Conservation (phyloP, 768 basidiomycete species). For the Pholiota conissans region DNA sequence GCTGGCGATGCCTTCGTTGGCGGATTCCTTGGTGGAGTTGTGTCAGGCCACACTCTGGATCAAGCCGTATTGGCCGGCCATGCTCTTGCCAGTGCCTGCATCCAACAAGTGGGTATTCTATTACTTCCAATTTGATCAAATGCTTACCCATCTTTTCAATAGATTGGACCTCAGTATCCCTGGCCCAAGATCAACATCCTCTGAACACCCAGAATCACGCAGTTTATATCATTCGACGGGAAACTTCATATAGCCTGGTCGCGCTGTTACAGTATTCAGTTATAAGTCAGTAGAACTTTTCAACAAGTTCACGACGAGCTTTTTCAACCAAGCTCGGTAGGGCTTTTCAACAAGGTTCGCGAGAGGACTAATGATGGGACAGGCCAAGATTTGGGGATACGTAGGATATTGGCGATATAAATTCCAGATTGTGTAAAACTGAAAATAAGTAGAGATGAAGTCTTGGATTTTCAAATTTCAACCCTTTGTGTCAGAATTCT, state of each 20-base stretch:
- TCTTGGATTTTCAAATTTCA: too few species aligned
- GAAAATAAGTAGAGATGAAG: background rate
- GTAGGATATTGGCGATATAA: background rate
- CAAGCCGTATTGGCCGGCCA: slow-evolving; percentile 86
- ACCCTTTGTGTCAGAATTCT: too few species aligned
- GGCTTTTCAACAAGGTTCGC: slow-evolving; percentile 4
- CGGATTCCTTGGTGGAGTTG: slow-evolving; percentile 87
- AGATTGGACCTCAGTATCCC: slow-evolving; percentile 54
- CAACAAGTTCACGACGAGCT: slow-evolving; percentile 5
- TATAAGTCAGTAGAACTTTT: background rate
- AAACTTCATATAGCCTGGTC: background rate
- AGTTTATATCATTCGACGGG: slow-evolving; percentile 1
- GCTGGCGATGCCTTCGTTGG: slow-evolving; percentile 98
- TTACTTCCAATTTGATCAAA: background rate
- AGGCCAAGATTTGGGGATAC: background rate
- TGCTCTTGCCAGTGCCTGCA: slow-evolving; percentile 81
- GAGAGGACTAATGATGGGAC: background rate
- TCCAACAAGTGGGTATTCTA: slow-evolving; percentile 61
- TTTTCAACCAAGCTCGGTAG: background rate
- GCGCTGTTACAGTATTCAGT: too few species aligned
- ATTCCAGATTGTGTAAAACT: too few species aligned
- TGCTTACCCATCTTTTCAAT: background rate
- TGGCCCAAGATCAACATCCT: slow-evolving; percentile 51
- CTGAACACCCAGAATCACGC: slow-evolving; percentile 13
- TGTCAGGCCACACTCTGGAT: slow-evolving; percentile 74